These are phyloP conservation scores for Mallotus repandus DNA, from an alignment of 441 rosid species.

Conservation along the genomic window DNA sequence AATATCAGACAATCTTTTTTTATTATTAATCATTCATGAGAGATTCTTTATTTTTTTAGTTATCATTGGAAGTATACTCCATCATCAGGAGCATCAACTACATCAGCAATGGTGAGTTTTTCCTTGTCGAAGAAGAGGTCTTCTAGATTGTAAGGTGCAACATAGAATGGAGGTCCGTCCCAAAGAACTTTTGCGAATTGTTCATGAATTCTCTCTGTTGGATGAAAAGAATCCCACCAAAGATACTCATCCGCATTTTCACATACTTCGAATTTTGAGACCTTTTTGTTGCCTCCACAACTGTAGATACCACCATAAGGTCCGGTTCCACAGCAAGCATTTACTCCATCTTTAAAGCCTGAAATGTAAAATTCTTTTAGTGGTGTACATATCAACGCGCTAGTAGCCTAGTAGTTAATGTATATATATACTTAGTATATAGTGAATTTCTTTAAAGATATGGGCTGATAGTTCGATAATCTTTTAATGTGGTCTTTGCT, in stretches of 20 bases:
- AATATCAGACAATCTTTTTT: not conserved
- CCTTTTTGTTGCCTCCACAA: constrained; percentile 43
- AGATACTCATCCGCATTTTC: constrained; percentile 33
- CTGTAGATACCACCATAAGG: constrained; percentile 35
- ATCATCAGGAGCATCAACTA: constrained; percentile 30
- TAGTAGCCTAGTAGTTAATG: too few species aligned
- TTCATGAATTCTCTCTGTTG: constrained; percentile 46
- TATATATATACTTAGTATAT: too few species aligned
- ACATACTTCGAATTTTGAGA: constrained; percentile 34
- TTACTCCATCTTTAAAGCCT: constrained; percentile 52
- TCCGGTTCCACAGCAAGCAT: constrained; percentile 55
- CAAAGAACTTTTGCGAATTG: constrained; percentile 43
- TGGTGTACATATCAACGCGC: not conserved
- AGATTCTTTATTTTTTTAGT: not conserved
- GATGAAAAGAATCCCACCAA: constrained; percentile 62
- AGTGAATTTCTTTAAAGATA: too few species aligned
- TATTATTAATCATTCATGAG: not conserved
- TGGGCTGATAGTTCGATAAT: too few species aligned
- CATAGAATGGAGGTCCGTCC: constrained; percentile 33
- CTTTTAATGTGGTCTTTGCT: too few species aligned
- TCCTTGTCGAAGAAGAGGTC: constrained; percentile 37
- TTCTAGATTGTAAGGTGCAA: constrained; percentile 37
- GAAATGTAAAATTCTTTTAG: not conserved
- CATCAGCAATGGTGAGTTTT: constrained; percentile 39
- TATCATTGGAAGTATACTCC: not conserved